Evolutionary conservation across 192 early-diverging fungal genomes (phyloP).

Genomic region (Jimgerdemannia flammicorona): DNA sequence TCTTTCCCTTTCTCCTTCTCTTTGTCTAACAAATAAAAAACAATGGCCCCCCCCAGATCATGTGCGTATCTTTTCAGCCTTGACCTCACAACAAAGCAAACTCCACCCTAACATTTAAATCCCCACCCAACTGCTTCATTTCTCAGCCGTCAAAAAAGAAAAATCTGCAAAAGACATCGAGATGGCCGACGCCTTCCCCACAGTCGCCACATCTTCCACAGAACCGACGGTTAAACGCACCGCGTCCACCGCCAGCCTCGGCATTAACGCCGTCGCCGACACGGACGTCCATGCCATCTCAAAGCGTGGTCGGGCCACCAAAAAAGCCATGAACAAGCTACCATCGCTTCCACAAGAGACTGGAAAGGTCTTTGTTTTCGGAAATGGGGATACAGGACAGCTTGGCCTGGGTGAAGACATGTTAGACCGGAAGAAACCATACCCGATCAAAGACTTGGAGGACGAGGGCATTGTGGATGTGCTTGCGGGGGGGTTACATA

Average conservation of each 20-base stretch:
- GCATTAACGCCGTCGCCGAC: no score
- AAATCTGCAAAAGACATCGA: not conserved
- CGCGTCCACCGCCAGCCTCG: not conserved
- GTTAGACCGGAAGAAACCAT: slow-evolving; percentile 76
- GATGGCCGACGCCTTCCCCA: not conserved
- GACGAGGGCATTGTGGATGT: slow-evolving; percentile 75
- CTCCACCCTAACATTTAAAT: no score
- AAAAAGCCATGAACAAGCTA: slow-evolving; percentile 4
- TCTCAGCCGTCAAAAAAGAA: not conserved
- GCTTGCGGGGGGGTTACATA: slow-evolving; percentile 85
- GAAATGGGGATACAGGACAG: slow-evolving; percentile 88
- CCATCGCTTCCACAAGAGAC: slow-evolving; percentile 19
- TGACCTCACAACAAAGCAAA: no score
- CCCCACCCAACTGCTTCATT: not conserved
- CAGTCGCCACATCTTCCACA: not conserved
- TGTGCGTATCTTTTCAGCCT: no score
- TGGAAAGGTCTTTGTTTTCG: slow-evolving; percentile 79
- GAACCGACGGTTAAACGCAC: not conserved
- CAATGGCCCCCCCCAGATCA: no score
- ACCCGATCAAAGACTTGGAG: slow-evolving; percentile 58
- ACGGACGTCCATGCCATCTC: not conserved
- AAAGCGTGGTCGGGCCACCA: not conserved
- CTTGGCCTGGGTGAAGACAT: slow-evolving; percentile 86
- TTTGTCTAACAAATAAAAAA: no score
- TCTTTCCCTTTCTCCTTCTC: no score